Conservation (phyloP, 2,329 filamentous ascomycete species). For the Cordyceps cateniannulata region DNA sequence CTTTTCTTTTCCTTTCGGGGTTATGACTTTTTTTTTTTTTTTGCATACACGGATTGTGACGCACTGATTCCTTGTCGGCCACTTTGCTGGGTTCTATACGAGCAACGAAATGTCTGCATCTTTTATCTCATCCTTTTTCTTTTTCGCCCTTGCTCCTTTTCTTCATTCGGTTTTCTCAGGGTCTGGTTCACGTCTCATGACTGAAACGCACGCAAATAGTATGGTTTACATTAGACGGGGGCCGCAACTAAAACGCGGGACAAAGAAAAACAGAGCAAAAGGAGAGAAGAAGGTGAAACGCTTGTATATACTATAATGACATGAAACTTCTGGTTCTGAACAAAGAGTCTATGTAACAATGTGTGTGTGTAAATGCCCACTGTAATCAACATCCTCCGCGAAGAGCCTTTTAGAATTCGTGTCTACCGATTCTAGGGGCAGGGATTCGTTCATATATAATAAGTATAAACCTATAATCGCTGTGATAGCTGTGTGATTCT, state of each 20-base stretch:
- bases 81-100: not conserved
- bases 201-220: not conserved
- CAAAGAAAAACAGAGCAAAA: not conserved
- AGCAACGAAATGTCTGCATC: not conserved
- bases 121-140: not conserved
- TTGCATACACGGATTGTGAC: not conserved
- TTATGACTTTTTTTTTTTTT: not conserved
- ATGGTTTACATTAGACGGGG: not conserved
- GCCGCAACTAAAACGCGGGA: not conserved
- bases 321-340: not conserved
- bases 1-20: not conserved
- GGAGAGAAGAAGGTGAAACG: not conserved
- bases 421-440: too few relatives aligned
- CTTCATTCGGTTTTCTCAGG: too few relatives aligned
- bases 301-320: slow-evolving; percentile 2
- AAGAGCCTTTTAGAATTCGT: too few relatives aligned
- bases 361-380: too few relatives aligned
- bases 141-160: too few relatives aligned
- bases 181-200: not conserved
- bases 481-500: too few relatives aligned
- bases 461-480: too few relatives aligned
- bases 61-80: not conserved
- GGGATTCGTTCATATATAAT: too few relatives aligned
- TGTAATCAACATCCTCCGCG: too few relatives aligned
- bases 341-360: not conserved